Percentiles rank a stretch among this genome's conserved stretches.
phyloP scores from a whole-genome alignment of 2,329 filamentous ascomycete species.

The Trichoderma sp. region DNA sequence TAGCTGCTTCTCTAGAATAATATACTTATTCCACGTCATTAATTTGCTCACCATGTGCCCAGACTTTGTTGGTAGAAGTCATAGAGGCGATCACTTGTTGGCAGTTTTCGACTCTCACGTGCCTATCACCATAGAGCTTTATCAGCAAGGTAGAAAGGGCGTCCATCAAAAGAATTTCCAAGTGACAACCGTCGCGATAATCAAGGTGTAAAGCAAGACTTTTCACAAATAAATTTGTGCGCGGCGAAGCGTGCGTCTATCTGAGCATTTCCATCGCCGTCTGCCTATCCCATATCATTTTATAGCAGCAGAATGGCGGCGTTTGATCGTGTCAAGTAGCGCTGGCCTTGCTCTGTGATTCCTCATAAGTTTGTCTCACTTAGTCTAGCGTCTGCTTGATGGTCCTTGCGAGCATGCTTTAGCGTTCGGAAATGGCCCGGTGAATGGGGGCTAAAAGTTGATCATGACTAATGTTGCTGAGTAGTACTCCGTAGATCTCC shows the following conservation, averaged over 20 bases:
- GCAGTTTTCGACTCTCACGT: not conserved
- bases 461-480: not conserved
- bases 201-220: not conserved
- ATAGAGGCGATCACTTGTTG: not conserved
- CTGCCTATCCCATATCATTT: too few relatives aligned
- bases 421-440: not conserved
- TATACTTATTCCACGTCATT: not conserved
- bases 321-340: not conserved
- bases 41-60: too few relatives aligned
- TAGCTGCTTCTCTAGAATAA: too few relatives aligned
- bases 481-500: not conserved
- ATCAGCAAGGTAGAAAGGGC: not conserved
- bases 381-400: not conserved
- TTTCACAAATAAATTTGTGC: not conserved
- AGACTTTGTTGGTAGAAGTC: not conserved
- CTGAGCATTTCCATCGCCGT: too few relatives aligned
- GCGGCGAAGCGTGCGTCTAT: not conserved
- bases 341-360: not conserved
- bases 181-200: not conserved
- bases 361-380: not conserved
- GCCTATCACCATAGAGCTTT: not conserved
- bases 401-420: not conserved
- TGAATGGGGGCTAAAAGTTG: not conserved
- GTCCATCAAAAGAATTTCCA: not conserved
- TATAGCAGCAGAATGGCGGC: too few relatives aligned